Conservation (phyloP, 177 flowering plant genomes). For the Tripterygium wilfordii region DNA sequence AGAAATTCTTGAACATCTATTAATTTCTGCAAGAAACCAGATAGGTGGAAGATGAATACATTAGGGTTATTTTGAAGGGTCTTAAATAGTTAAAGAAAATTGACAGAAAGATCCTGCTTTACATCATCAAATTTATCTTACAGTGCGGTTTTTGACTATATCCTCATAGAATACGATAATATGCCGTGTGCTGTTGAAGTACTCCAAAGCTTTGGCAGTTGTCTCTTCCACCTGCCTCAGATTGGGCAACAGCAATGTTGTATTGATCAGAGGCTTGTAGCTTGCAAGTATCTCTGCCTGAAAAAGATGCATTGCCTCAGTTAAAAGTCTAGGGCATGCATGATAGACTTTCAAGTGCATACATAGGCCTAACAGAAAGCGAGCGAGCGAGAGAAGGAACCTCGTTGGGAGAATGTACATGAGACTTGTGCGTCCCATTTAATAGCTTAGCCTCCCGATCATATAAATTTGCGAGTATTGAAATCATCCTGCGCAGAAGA, state of each 20-base stretch:
- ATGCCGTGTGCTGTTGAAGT: slow-evolving; percentile 68
- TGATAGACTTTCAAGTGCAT: no score
- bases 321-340: not conserved
- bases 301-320: slow-evolving; percentile 10
- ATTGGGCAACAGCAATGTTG: slow-evolving; percentile 35
- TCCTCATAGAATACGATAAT: slow-evolving; percentile 76
- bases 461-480: slow-evolving; percentile 58
- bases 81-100: no score
- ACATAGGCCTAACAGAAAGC: no score
- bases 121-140: slow-evolving; percentile 16
- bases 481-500: slow-evolving; percentile 60
- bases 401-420: slow-evolving; percentile 65
- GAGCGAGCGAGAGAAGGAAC: slow-evolving; percentile 23
- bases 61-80: not conserved
- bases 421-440: slow-evolving; percentile 75
- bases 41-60: not conserved
- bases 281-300: slow-evolving; percentile 78
- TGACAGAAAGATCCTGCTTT: not conserved
- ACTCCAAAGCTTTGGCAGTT: slow-evolving; percentile 43
- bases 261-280: slow-evolving; percentile 58
- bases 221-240: slow-evolving; percentile 43
- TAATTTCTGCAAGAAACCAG: not conserved
- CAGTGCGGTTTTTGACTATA: slow-evolving; percentile 58
- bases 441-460: slow-evolving; percentile 50
- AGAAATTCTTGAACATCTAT: not conserved